A percentile compares a stretch with the other conserved stretches of the same genome.
Conservation (phyloP, 148 eudicot species). For the Spergularia marina region DNA sequence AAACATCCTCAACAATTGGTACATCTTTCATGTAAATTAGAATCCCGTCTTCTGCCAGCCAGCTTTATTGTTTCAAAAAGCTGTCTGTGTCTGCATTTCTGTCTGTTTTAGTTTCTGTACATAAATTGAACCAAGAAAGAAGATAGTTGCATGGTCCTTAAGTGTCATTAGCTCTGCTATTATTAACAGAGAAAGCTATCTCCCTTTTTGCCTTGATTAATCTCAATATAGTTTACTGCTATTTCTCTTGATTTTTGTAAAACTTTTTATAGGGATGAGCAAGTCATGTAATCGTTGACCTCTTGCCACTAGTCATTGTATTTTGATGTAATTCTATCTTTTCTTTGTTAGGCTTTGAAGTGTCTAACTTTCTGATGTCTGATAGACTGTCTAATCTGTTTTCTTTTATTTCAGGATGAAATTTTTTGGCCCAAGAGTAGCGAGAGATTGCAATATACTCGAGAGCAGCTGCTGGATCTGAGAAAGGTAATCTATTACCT, state of each 20-base stretch:
- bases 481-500: slow-evolving; percentile 10
- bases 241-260: too few relatives aligned
- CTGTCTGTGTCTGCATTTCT: slow-evolving; percentile 1
- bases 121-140: too few relatives aligned
- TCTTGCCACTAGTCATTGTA: too few relatives aligned
- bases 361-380: neutral
- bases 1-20: neutral
- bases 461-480: slow-evolving; percentile 23
- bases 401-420: slow-evolving; percentile 11
- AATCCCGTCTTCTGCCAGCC: neutral
- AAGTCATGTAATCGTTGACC: too few relatives aligned
- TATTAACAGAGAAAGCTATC: too few relatives aligned
- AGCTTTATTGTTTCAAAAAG: slow-evolving; percentile 4
- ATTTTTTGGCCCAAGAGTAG: slow-evolving; percentile 5
- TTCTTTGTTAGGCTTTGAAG: neutral
- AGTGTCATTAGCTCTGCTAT: neutral
- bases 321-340: neutral
- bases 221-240: too few relatives aligned
- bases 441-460: slow-evolving; percentile 21
- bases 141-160: neutral
- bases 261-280: too few relatives aligned
- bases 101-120: neutral
- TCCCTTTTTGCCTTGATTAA: too few relatives aligned
- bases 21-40: neutral
- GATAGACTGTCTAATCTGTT: neutral